These are phyloP conservation scores for Shiraia bambusicola DNA, from an alignment of 2,329 filamentous ascomycete species.

Conservation along the genomic window DNA sequence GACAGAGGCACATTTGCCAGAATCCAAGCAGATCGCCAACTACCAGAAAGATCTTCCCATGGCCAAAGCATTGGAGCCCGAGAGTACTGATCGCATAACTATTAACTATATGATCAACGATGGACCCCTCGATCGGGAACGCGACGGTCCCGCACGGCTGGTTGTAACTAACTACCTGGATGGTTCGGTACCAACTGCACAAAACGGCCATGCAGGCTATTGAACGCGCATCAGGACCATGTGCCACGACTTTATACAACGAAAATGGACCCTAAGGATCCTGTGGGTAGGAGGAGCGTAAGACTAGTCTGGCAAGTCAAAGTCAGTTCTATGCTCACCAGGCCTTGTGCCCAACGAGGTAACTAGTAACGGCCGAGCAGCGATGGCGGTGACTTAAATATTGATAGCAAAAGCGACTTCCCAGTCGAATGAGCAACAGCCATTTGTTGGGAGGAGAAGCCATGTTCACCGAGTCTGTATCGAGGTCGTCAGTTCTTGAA, in stretches of 20 bases:
- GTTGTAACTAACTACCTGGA: conserved; percentile 36
- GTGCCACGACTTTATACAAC: conserved; percentile 34
- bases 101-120: conserved; percentile 32
- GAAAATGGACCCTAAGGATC: conserved; percentile 15
- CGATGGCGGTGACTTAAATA: conserved; percentile 26
- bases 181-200: conserved; percentile 39
- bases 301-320: conserved; percentile 32
- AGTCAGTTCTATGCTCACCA: conserved; percentile 31
- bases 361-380: conserved; percentile 6
- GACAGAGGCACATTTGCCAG: conserved; percentile 30
- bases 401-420: conserved; percentile 12
- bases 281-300: conserved; percentile 3
- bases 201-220: conserved; percentile 34
- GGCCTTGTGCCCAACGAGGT: conserved; percentile 15
- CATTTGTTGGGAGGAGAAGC: conserved; percentile 22
- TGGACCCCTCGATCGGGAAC: conserved; percentile 16
- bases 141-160: conserved; percentile 34
- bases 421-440: conserved; percentile 14
- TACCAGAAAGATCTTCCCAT: conserved; percentile 40
- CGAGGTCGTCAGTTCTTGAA: conserved; percentile 3
- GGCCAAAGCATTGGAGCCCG: conserved; percentile 21
- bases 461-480: conserved; percentile 24
- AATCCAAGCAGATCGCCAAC: conserved; percentile 23
- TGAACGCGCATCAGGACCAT: conserved; percentile 24
- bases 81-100: conserved; percentile 36